Evolutionary conservation across 768 basidiomycete genomes (phyloP), one percentile per base, ranked within the genome.

Genomic region (Rubroboletus satanas): DNA sequence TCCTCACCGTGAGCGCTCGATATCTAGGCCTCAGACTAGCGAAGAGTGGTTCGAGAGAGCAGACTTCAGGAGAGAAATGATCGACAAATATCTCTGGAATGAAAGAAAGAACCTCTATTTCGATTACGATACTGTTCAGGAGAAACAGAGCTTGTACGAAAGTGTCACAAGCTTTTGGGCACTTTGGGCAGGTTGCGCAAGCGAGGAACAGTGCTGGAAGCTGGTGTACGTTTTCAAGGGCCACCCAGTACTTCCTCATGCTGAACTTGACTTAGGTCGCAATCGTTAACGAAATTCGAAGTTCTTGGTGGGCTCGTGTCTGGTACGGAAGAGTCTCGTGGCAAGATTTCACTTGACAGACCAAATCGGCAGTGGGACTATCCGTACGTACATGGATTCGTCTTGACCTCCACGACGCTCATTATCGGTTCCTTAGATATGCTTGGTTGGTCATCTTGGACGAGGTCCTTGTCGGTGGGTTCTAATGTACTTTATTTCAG

Each of bases 361-460:
- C 96, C 96, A 15, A 98, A 98, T 74, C 90, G 96, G 59, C 96
- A 99, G 68, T 99, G 96, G 97, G 96, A 95, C 70, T 95, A 94
- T 72, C 96, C 93, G 77, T 93, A 75, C 62, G 90, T 84, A 35
- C 8, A 43, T 18, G 52, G 48, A 59, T 49, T 46, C 49, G 15
- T 59, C 49, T 54, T 41, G 11, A 17, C n/a, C 45, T 49, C 28
- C 31, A 39, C 31, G 17, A 9, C 7, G 5, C 54, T 69, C 5
- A 71, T 33, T 0, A 5, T 31, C 33, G 0, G 18, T 49, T 53
- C 35, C 44, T 31, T 60, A 87, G 85, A 62, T 88, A 88, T 63
- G 88, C 87, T 59, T 90, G 87, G 81, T 82, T 67, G 49, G 72
- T 72, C 44, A 28, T 46, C 9, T 42, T 26, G 38, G 9, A 35